Percentiles rank a stretch among this genome's conserved stretches.
phyloP scores from a whole-genome alignment of 495 filamentous ascomycete species.

The Hypoxylon intermedium region DNA sequence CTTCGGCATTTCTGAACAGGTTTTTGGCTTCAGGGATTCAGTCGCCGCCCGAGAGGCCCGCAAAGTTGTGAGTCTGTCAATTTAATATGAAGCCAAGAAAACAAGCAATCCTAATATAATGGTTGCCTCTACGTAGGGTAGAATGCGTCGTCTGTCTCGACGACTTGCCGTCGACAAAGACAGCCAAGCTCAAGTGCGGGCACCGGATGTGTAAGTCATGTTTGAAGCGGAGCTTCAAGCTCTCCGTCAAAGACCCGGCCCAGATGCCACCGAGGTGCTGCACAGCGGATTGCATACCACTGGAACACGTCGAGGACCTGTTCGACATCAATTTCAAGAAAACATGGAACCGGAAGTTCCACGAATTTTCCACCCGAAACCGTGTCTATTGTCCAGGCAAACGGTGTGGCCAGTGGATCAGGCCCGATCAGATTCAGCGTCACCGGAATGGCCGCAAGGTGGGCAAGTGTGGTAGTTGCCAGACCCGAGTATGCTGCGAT shows the following conservation, averaged over 20 bases:
- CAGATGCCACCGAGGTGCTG: slow-evolving; percentile 86
- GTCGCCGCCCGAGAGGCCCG: slow-evolving; percentile 38
- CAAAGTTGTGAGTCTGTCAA: slow-evolving; percentile 51
- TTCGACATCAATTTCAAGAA: slow-evolving; percentile 76
- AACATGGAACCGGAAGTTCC: slow-evolving; percentile 77
- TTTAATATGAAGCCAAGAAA: background rate
- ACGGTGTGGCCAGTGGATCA: slow-evolving; percentile 78
- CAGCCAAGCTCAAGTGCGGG: slow-evolving; percentile 73
- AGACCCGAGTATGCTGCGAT: slow-evolving; percentile 72
- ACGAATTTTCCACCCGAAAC: slow-evolving; percentile 75
- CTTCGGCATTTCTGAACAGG: slow-evolving; percentile 44
- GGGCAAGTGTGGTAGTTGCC: slow-evolving; percentile 70
- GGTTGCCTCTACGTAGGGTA: slow-evolving; percentile 54
- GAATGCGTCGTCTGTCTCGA: slow-evolving; percentile 74
- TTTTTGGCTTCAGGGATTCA: slow-evolving; percentile 42
- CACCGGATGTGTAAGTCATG: slow-evolving; percentile 82
- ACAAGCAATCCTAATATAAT: slow-evolving; percentile 26
- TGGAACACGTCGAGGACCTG: slow-evolving; percentile 75
- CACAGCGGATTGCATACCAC: slow-evolving; percentile 70
- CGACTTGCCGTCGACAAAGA: slow-evolving; percentile 63
- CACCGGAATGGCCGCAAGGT: slow-evolving; percentile 57
- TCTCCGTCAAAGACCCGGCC: slow-evolving; percentile 74
- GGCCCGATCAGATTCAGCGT: slow-evolving; percentile 66
- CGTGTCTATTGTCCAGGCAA: slow-evolving; percentile 75
- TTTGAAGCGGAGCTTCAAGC: slow-evolving; percentile 71